Evolutionary conservation across 306 rosid genomes (phyloP), one percentile per base, ranked within the genome.

Genomic region (Arachis stenosperma): DNA sequence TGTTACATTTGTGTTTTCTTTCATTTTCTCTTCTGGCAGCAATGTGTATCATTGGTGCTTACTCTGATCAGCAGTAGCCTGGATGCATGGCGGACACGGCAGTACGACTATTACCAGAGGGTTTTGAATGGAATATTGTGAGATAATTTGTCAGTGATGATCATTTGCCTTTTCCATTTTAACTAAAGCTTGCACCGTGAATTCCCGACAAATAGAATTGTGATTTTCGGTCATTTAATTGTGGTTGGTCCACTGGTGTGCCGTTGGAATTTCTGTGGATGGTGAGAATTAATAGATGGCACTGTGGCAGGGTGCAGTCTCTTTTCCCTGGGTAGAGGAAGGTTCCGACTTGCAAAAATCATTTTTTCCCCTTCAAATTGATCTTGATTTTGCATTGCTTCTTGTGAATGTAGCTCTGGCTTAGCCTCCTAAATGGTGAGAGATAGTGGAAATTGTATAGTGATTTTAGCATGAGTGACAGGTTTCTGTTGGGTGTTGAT

Each of bases 61-160:
- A 89, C 98, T 15, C 90, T 93, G 57, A 93, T 93, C 72, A 90
- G 98, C 86, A 88, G 92, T 81, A 93, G 98, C 85, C 84, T 93
- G 81, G 98, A 93, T 80, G 98, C 98, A 64, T 93, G 98, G 98
- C 87, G 97, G 69, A 93, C 98, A 46, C 77, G 98, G 48, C 98
- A 93, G 74, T 93, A 93, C 79, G 98, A 93, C 81, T 93, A 93
- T 75, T 93, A 93, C 82, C 98, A 93, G 84, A 88, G 84, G 81
- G 97, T 93, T 75, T 84, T 93, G 86, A 93, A 93, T 70, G 98
- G 98, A 80, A 93, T 93, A 83, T 82, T 93, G 77, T 93, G 91
- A 93, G 66, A 76, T 79, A 75, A 48, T 53, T 76, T 69, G 43
- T 71, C 77, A 56, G 56, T 70, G 76, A 61, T 68, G 79, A 70